phyloP scores from a whole-genome alignment of 139 green algal species.

The Auxenochlorella pyrenoidosa region DNA sequence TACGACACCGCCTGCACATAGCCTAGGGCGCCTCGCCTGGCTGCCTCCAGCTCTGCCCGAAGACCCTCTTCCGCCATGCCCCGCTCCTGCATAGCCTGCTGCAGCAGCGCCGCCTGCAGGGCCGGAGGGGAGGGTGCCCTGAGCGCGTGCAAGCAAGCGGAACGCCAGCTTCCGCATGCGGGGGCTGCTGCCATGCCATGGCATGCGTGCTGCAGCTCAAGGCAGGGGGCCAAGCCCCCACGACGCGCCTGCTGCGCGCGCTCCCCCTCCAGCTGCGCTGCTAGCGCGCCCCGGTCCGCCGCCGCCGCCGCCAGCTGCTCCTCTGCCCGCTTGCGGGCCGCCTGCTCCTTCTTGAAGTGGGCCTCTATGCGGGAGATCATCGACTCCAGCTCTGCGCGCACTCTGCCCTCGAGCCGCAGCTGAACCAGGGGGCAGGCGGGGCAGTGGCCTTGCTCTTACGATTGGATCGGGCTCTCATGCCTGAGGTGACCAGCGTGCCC shows the following conservation, averaged over 20 bases:
- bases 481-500: too few relatives aligned
- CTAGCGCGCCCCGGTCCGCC: neutral
- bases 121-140: neutral
- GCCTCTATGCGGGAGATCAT: constrained; percentile 88
- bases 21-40: neutral
- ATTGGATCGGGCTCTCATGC: too few relatives aligned
- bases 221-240: too few relatives aligned
- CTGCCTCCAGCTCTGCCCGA: neutral
- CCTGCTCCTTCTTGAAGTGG: constrained; percentile 70
- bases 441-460: too few relatives aligned
- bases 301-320: neutral
- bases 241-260: neutral
- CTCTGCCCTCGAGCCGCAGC: constrained; percentile 31
- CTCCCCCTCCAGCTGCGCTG: neutral
- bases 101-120: neutral
- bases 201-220: too few relatives aligned
- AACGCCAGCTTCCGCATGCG: too few relatives aligned
- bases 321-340: constrained; percentile 1
- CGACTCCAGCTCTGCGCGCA: constrained; percentile 79
- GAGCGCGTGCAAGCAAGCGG: neutral
- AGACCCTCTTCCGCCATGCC: neutral
- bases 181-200: too few relatives aligned
- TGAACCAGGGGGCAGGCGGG: neutral
- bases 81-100: neutral
- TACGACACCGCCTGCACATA: too few relatives aligned